Percentiles rank a stretch among this genome's conserved stretches.
Conservation (phyloP, 225 moss, liverwort and hornwort species). For the Pseudisothecium myosuroides region DNA sequence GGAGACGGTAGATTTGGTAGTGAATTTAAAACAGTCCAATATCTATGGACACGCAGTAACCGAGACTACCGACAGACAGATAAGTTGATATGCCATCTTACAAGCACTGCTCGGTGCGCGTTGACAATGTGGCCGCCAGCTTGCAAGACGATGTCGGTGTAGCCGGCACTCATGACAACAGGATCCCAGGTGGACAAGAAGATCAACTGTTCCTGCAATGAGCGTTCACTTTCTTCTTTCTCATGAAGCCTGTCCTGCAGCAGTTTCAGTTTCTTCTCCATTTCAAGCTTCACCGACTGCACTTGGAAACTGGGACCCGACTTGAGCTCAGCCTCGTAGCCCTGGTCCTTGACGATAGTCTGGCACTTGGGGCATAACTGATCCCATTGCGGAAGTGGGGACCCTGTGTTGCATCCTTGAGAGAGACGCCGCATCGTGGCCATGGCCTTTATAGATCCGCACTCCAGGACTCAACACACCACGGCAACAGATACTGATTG, state of each 20-base stretch:
- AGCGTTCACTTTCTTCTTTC: slow-evolving; percentile 36
- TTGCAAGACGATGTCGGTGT: slow-evolving; percentile 71
- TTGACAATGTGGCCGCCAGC: slow-evolving; percentile 57
- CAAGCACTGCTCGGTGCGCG: slow-evolving; percentile 68
- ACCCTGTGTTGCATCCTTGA: slow-evolving; percentile 25
- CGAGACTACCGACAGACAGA: background rate
- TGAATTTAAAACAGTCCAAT: background rate
- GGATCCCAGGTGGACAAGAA: slow-evolving; percentile 65
- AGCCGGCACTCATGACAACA: slow-evolving; percentile 55
- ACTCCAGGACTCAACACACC: background rate
- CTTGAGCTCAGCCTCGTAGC: slow-evolving; percentile 43
- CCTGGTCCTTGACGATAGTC: slow-evolving; percentile 36
- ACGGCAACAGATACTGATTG: background rate
- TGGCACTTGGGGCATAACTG: slow-evolving; percentile 48
- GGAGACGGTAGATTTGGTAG: background rate
- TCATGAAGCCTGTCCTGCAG: slow-evolving; percentile 41
- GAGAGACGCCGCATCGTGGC: slow-evolving; percentile 45
- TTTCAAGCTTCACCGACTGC: slow-evolving; percentile 27
- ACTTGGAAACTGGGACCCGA: slow-evolving; percentile 47
- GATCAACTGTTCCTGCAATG: slow-evolving; percentile 42
- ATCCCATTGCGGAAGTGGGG: slow-evolving; percentile 40
- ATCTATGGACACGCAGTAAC: background rate
- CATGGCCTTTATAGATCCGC: slow-evolving; percentile 1
- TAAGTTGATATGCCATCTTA: slow-evolving; percentile 7
- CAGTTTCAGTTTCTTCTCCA: slow-evolving; percentile 44